Percentiles rank a stretch among this genome's conserved stretches.
These are phyloP conservation scores for Tulasnella sp. DNA, from an alignment of 768 basidiomycete species.

Conservation along the genomic window DNA sequence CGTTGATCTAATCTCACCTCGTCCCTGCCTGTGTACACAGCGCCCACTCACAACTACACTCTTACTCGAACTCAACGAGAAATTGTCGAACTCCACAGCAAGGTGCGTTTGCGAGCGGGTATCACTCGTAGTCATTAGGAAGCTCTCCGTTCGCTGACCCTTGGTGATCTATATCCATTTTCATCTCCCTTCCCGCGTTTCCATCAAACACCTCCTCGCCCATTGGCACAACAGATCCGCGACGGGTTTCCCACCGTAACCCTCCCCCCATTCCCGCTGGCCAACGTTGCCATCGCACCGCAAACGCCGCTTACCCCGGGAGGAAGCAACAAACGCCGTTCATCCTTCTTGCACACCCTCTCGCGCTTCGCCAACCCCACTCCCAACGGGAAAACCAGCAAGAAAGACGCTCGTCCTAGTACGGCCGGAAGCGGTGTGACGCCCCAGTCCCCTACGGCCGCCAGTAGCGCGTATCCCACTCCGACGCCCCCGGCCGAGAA, in stretches of 20 bases:
- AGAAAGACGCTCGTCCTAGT: conserved; percentile 1
- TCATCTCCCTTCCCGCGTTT: neutral
- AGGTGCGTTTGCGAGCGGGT: conserved; percentile 29
- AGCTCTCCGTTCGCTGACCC: neutral
- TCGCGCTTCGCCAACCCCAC: conserved; percentile 16
- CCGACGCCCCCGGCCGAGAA: conserved; percentile 39
- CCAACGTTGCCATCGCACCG: conserved; percentile 26
- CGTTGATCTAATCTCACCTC: conserved; percentile 10
- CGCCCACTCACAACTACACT: conserved; percentile 83
- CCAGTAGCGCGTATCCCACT: neutral
- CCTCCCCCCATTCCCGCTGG: conserved; percentile 56
- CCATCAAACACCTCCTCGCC: neutral
- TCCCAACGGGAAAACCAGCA: conserved; percentile 52
- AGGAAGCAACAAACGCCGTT: conserved; percentile 38
- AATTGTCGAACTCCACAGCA: conserved; percentile 71
- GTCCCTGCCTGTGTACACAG: conserved; percentile 39
- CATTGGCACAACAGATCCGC: conserved; percentile 39
- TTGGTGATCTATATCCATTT: neutral
- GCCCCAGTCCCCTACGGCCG: neutral
- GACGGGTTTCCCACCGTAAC: conserved; percentile 50
- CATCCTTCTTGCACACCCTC: conserved; percentile 78
- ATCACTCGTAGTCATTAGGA: neutral
- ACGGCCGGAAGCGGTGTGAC: neutral
- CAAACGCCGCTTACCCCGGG: neutral
- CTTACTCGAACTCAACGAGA: conserved; percentile 71